phyloP scores from a whole-genome alignment of 129 eudicot species.

The Solidago caesia region DNA sequence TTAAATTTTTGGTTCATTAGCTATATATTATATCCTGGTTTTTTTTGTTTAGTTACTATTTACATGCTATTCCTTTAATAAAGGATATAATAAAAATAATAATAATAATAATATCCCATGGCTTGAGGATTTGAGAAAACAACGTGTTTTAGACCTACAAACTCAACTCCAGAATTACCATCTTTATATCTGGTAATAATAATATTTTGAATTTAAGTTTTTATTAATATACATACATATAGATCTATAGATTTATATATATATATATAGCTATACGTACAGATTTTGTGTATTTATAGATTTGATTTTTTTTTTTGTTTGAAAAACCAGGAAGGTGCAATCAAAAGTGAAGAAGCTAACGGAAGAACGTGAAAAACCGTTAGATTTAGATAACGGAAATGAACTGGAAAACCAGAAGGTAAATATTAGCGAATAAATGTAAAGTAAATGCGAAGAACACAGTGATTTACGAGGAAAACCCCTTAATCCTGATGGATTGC shows the following conservation, averaged over 20 bases:
- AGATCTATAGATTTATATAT: constrained; percentile 14
- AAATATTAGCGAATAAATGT: too few relatives aligned
- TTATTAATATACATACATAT: constrained; percentile 3
- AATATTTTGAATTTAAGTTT: too few relatives aligned
- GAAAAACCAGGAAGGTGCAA: constrained; percentile 59
- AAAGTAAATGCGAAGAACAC: too few relatives aligned
- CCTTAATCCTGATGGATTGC: too few relatives aligned
- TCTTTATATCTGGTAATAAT: constrained; percentile 83
- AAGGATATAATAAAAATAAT: background rate
- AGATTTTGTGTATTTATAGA: constrained; percentile 25
- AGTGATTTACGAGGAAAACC: too few relatives aligned
- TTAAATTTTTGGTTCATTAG: too few relatives aligned
- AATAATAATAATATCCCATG: constrained; percentile 37
- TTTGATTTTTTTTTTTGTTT: background rate
- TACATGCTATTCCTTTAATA: constrained; percentile 20
- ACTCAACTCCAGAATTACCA: constrained; percentile 68
- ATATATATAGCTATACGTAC: background rate
- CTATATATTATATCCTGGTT: too few relatives aligned
- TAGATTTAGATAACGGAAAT: constrained; percentile 36
- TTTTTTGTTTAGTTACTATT: too few relatives aligned
- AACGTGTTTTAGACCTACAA: constrained; percentile 68
- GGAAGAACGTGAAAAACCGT: constrained; percentile 52
- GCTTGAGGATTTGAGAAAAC: constrained; percentile 70
- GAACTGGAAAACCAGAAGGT: constrained; percentile 32
- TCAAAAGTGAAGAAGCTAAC: constrained; percentile 67